These are phyloP conservation scores for Mariannaea sp. DNA, from an alignment of 2,329 filamentous ascomycete genomes.

Conservation along the genomic window DNA sequence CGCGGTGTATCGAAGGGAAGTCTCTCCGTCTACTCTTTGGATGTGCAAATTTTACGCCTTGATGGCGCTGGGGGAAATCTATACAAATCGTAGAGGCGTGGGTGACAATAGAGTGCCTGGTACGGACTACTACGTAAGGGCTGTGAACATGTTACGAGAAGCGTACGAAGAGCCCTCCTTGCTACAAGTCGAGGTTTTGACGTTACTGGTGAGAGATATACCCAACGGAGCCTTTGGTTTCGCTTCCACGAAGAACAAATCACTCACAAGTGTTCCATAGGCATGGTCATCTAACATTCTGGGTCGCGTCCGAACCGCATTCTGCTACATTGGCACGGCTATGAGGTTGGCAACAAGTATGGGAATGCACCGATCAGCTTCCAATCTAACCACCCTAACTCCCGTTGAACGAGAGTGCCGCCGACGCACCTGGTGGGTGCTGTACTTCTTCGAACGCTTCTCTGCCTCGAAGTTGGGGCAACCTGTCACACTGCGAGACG, in stretches of 20 bases:
- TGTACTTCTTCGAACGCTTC: conserved; percentile 43
- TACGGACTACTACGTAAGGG: conserved; percentile 48
- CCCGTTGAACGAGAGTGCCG: conserved; percentile 36
- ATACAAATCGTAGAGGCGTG: conserved; percentile 44
- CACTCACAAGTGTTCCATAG: conserved; percentile 2
- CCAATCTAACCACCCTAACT: conserved; percentile 23
- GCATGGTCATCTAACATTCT: conserved; percentile 43
- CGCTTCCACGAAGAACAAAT: neutral
- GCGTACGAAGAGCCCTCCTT: conserved; percentile 50
- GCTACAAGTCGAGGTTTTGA: conserved; percentile 49
- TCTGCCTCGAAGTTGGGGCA: conserved; percentile 42
- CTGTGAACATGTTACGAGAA: conserved; percentile 48
- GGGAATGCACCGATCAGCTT: conserved; percentile 47
- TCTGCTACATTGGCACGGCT: conserved; percentile 41
- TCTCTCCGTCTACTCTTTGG: conserved; percentile 38
- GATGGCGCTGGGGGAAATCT: conserved; percentile 52
- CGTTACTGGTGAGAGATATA: conserved; percentile 26
- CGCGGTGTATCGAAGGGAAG: conserved; percentile 42
- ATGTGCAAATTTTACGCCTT: conserved; percentile 51
- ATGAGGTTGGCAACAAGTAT: conserved; percentile 48
- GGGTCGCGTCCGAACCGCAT: conserved; percentile 42
- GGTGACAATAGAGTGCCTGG: conserved; percentile 45
- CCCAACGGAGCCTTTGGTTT: rapidly evolving
- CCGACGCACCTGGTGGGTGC: conserved; percentile 41
- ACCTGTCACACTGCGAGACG: conserved; percentile 39